phyloP scores from a whole-genome alignment of 2,329 filamentous ascomycete genomes.

The Venturia aucupariae region DNA sequence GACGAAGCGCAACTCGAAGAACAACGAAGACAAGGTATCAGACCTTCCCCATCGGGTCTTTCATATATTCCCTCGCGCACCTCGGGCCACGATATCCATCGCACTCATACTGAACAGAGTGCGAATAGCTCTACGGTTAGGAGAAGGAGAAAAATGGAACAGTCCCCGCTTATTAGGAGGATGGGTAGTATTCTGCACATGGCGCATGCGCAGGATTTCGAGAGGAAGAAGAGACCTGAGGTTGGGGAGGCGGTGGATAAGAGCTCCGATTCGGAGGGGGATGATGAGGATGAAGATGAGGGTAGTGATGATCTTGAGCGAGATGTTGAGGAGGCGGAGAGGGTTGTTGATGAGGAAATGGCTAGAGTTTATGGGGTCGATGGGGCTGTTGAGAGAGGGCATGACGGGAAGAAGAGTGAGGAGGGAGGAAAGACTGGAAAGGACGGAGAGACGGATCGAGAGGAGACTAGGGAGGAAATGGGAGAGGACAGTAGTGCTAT shows the following conservation, averaged over 20 bases:
- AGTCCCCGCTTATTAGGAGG: constrained; percentile 29
- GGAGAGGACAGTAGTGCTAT: neutral
- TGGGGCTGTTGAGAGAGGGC: neutral
- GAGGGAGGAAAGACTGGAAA: neutral
- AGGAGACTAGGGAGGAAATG: neutral
- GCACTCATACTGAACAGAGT: neutral
- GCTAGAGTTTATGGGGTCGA: constrained; percentile 10
- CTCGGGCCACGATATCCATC: neutral
- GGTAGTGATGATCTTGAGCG: constrained; percentile 16
- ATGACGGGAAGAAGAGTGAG: neutral
- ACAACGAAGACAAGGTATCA: constrained; percentile 1
- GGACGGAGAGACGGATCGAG: neutral
- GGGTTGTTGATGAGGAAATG: constrained; percentile 11
- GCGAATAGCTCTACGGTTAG: constrained; percentile 18
- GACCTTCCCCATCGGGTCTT: neutral
- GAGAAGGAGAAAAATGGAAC: constrained; percentile 18
- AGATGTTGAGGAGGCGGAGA: constrained; percentile 5
- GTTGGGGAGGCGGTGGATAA: constrained; percentile 22
- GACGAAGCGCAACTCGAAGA: constrained; percentile 10
- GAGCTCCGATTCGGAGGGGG: constrained; percentile 12
- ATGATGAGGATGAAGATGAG: constrained; percentile 17
- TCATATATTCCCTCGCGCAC: constrained; percentile 1
- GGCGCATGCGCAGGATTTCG: constrained; percentile 87
- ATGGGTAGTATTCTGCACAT: constrained; percentile 64
- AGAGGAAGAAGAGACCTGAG: constrained; percentile 55